A percentile compares a stretch with the other conserved stretches of the same genome.
These are phyloP conservation scores for Exophiala spinifera DNA, from an alignment of 2,329 filamentous ascomycete species.

Conservation along the genomic window DNA sequence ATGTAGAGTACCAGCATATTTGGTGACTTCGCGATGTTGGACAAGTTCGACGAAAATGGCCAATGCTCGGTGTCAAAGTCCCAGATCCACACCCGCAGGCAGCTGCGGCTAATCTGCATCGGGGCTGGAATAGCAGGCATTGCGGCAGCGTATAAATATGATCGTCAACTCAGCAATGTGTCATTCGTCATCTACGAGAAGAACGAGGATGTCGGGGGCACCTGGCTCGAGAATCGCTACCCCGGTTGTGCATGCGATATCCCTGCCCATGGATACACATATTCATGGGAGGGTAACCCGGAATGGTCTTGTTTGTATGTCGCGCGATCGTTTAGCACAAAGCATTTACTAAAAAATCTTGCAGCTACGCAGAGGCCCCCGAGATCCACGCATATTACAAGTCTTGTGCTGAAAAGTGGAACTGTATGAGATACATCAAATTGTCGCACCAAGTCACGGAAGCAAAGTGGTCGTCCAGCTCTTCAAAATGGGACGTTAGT, in stretches of 20 bases:
- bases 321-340: background rate
- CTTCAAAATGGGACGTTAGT: too few species aligned
- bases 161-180: conserved; percentile 32
- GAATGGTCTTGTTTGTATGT: conserved; percentile 41
- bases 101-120: conserved; percentile 21
- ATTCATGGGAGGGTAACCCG: too few species aligned
- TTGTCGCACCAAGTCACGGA: too few species aligned
- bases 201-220: conserved; percentile 36
- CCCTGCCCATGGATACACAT: background rate
- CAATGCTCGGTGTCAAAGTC: too few species aligned
- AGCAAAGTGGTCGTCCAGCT: too few species aligned
- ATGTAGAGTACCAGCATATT: too few species aligned
- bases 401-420: too few species aligned
- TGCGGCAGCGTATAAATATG: conserved; percentile 39
- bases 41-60: too few species aligned
- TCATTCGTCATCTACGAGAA: conserved; percentile 44
- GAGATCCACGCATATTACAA: too few species aligned
- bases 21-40: too few species aligned
- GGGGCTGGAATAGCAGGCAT: conserved; percentile 35
- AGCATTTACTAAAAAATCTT: too few species aligned
- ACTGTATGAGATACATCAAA: too few species aligned
- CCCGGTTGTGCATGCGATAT: conserved; percentile 35
- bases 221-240: conserved; percentile 38
- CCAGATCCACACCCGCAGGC: background rate
- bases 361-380: background rate